Base-by-base conservation (phyloP, 1,284 basidiomycete genomes). In the Coniferiporia sulphurascens region DNA sequence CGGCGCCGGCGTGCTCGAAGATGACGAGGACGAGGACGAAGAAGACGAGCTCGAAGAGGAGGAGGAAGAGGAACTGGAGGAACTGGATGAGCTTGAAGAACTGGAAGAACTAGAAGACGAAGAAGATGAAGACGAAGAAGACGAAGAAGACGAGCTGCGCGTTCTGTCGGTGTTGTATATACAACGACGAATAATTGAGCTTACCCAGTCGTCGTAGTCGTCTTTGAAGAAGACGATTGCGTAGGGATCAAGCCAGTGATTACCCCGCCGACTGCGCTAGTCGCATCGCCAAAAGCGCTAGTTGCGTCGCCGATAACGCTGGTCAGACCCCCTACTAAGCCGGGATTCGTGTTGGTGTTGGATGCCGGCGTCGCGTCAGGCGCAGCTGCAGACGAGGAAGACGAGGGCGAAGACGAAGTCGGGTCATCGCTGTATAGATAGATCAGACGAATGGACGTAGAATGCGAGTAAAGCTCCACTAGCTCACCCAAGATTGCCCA, bases 1-100 rank as follows among this genome's bases (percentile, higher is more conserved):
- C 58, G 60, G 34, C 54, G 62, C 27, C 52, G 27, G 32, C 44
- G 63, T 61, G n/a, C 51, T 63, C 55, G 63, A 56, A 57, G 65
- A 44, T 36, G 64, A 27, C 53, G 65, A 64, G 55, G 70, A 67
- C 69, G 68, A 70, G 71, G 58, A 34, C 12, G 52, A 43, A 4
- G 60, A 58, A 13, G 60, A 53, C 6, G 55, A 48, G 22, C 49
- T 50, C n/a, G 56, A 49, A 13, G 60, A 58, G n/a, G 56, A 36
- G n/a, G 48, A n/a, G n/a, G 36, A 38, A 38, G 36, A 41, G 12
- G 38, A 41, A 15, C 13, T 22, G 22, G 21, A 17, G 49, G 51
- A 44, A 41, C 12, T 41, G 38, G 60, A 57, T 12, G 54, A 46
- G 27, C 48, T 50, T 10, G 56, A 55, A 15, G 60, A 58, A n/a